Evolutionary conservation across 164 flowering plant species (phyloP).

Genomic region (Liquidambar formosana): DNA sequence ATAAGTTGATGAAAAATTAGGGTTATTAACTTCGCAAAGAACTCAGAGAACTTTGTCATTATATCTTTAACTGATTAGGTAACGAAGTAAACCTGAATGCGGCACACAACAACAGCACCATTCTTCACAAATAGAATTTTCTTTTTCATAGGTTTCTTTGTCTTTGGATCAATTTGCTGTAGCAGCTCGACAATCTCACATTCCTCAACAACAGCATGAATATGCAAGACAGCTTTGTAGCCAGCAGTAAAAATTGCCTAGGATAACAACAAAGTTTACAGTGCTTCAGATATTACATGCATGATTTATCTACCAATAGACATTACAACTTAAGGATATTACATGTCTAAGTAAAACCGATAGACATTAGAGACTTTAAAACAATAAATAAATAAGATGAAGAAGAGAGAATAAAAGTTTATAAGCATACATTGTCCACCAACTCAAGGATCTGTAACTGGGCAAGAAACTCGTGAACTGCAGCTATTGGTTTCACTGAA

Average conservation of each 20-base stretch:
- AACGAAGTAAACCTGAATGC: conserved; percentile 68
- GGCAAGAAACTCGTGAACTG: conserved; percentile 78
- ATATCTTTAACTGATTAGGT: background rate
- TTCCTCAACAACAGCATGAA: conserved; percentile 94
- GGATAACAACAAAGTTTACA: conserved; percentile 11
- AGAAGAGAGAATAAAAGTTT: background rate
- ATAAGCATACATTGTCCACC: conserved; percentile 72
- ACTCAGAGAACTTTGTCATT: background rate
- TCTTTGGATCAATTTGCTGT: conserved; percentile 88
- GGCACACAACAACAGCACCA: conserved; percentile 84
- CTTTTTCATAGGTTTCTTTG: conserved; percentile 87
- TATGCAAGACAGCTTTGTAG: conserved; percentile 92
- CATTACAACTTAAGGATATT: no score
- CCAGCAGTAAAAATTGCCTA: conserved; percentile 99
- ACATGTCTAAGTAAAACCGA: conserved; percentile 2
- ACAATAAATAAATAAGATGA: background rate
- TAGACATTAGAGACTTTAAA: background rate
- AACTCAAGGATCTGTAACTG: conserved; percentile 92
- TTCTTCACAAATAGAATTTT: conserved; percentile 90
- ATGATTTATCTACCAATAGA: background rate
- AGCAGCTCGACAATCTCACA: conserved; percentile 91
- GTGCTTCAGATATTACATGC: conserved; percentile 2
- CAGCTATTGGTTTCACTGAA: conserved; percentile 78
- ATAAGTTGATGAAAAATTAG: no score
- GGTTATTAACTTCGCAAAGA: no score